Percentiles rank a stretch among this genome's conserved stretches.
These are phyloP conservation scores for Pythium apleroticum DNA, from an alignment of 352 stramenopile species.

Conservation along the genomic window DNA sequence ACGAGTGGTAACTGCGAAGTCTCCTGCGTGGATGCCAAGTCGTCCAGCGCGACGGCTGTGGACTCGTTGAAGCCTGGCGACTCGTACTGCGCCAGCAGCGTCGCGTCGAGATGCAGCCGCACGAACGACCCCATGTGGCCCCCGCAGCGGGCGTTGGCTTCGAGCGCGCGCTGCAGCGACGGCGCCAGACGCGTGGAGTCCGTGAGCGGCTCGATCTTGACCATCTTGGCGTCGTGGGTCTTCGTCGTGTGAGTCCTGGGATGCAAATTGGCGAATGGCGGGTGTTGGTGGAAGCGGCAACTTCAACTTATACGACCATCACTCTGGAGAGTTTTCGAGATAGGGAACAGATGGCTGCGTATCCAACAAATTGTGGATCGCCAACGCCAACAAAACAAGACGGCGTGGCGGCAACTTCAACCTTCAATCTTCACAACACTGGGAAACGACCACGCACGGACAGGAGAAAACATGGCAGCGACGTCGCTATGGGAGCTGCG, in stretches of 20 bases:
- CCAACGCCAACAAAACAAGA: slow-evolving; percentile 2
- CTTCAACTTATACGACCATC: slow-evolving; percentile 28
- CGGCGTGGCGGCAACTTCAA: neutral
- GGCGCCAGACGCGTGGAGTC: neutral
- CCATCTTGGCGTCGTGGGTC: neutral
- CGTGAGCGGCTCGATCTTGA: neutral
- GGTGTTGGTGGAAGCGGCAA: neutral
- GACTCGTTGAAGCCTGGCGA: slow-evolving; percentile 25
- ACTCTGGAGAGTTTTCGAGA: slow-evolving; percentile 14
- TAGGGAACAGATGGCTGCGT: neutral
- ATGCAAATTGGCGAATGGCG: slow-evolving; percentile 1
- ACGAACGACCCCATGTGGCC: slow-evolving; percentile 3
- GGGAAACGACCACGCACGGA: neutral
- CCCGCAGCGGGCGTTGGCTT: neutral
- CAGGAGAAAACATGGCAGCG: neutral
- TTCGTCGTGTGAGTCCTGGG: neutral
- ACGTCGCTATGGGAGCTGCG: slow-evolving; percentile 23
- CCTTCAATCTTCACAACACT: neutral
- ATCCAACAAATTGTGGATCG: neutral
- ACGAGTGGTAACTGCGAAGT: neutral
- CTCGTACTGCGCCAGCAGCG: slow-evolving; percentile 20
- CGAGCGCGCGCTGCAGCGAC: neutral
- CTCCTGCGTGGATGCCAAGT: neutral
- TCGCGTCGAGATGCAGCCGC: slow-evolving; percentile 21
- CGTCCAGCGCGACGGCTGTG: slow-evolving; percentile 22